Conservation (phyloP, 345 rosid genomes). For the Sonneratia alba region DNA sequence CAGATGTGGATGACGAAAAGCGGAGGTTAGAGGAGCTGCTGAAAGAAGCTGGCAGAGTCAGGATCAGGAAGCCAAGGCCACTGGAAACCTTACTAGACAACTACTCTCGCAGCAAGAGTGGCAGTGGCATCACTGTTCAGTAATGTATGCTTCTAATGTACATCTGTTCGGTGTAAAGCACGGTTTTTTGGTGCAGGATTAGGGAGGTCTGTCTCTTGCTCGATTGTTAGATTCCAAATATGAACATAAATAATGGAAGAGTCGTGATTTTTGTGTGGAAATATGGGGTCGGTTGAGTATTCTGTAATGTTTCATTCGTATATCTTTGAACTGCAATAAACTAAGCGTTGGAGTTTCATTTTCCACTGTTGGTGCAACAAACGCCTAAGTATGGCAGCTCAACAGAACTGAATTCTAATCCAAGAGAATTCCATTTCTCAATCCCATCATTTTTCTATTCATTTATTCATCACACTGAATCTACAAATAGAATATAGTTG, state of each 20-base stretch:
- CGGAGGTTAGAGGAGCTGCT: conserved; percentile 58
- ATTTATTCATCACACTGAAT: background rate
- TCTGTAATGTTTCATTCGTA: background rate
- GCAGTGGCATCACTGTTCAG: conserved; percentile 22
- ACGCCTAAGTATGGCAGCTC: background rate
- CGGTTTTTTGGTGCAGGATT: conserved; percentile 13
- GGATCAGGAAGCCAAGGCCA: conserved; percentile 63
- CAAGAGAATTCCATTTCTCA: background rate
- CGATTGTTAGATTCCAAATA: conserved; percentile 1
- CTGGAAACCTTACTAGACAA: conserved; percentile 61
- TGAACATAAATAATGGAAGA: background rate
- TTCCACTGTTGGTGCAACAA: conserved; percentile 5
- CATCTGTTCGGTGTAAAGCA: conserved; percentile 13
- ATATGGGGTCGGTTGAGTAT: background rate
- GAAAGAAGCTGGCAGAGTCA: conserved; percentile 80
- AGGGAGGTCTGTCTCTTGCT: conserved; percentile 7
- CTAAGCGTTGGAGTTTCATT: conserved; percentile 5
- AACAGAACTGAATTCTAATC: background rate
- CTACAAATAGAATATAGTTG: background rate
- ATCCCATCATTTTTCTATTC: too few relatives aligned
- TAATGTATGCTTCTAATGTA: conserved; percentile 15
- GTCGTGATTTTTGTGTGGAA: background rate
- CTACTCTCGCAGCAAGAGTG: conserved; percentile 23
- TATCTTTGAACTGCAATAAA: background rate
- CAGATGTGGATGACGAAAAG: conserved; percentile 80